Evolutionary conservation across 1,284 basidiomycete species (phyloP).

Genomic region (Grifola frondosa): DNA sequence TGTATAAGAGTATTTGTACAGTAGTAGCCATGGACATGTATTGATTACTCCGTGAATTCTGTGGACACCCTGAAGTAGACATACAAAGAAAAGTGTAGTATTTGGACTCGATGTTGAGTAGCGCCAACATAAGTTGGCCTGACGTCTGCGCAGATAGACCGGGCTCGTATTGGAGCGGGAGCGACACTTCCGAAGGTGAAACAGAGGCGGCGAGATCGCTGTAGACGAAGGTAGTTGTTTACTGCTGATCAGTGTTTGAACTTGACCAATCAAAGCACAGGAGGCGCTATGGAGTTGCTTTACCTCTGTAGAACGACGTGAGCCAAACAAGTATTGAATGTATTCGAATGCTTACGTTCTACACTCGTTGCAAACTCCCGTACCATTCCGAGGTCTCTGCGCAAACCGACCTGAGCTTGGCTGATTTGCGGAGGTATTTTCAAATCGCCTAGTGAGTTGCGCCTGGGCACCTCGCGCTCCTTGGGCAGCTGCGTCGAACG

Average conservation of each 20-base stretch:
- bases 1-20: too few species aligned
- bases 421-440: constrained; percentile 87
- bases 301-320: constrained; percentile 46
- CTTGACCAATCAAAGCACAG: constrained; percentile 47
- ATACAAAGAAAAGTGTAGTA: too few species aligned
- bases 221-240: constrained; percentile 35
- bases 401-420: constrained; percentile 79
- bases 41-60: too few species aligned
- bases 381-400: constrained; percentile 79
- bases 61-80: too few species aligned
- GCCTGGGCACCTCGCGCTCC: constrained; percentile 25
- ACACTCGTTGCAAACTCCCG: constrained; percentile 82
- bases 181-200: constrained; percentile 39
- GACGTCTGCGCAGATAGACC: constrained; percentile 8
- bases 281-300: constrained; percentile 66
- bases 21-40: too few species aligned
- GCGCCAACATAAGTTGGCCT: constrained; percentile 40
- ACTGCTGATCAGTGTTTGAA: constrained; percentile 51
- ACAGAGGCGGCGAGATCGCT: constrained; percentile 40
- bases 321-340: background rate
- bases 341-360: constrained; percentile 61
- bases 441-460: constrained; percentile 73
- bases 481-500: constrained; percentile 49
- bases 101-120: constrained; percentile 51
- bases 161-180: constrained; percentile 45